phyloP scores from a whole-genome alignment of 179 eudicot genomes.

The Beta corolliflora region DNA sequence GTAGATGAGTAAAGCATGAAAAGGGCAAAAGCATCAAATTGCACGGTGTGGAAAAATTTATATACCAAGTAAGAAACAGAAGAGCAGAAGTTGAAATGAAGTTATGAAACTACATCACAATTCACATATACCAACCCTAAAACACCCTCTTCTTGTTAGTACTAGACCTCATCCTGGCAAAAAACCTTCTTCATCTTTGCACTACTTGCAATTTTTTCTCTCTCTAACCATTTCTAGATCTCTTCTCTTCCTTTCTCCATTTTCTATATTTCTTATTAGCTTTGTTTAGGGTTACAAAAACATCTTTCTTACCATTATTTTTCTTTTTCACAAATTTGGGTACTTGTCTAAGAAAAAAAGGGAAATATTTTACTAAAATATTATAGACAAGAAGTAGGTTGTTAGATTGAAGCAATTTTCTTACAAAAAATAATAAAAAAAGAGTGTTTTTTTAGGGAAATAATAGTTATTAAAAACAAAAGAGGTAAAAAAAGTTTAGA shows the following conservation, averaged over 20 bases:
- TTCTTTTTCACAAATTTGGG: constrained; percentile 33
- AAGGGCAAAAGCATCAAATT: constrained; percentile 36
- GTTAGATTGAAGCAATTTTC: not conserved
- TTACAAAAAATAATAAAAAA: not conserved
- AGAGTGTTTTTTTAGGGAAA: not conserved
- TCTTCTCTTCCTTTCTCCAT: constrained; percentile 8
- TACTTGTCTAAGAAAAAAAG: constrained; percentile 30
- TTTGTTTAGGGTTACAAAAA: constrained; percentile 36
- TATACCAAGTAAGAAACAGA: constrained; percentile 3
- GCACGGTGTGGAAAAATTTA: constrained; percentile 13
- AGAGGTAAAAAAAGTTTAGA: not conserved
- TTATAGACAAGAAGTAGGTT: constrained; percentile 31
- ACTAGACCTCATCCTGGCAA: constrained; percentile 37
- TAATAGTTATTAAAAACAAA: not conserved
- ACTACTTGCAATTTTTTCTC: not conserved
- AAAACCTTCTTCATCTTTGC: constrained; percentile 23
- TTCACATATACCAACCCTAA: constrained; percentile 43
- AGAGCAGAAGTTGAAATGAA: not conserved
- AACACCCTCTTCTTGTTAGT: not conserved
- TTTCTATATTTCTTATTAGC: constrained; percentile 19
- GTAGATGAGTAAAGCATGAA: constrained; percentile 24
- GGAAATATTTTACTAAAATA: constrained; percentile 43
- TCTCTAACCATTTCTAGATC: constrained; percentile 9
- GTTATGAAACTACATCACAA: constrained; percentile 14
- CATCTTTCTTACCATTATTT: constrained; percentile 8